Evolutionary conservation across 2,329 filamentous ascomycete species (phyloP).

Genomic region (Colletotrichum orbiculare): DNA sequence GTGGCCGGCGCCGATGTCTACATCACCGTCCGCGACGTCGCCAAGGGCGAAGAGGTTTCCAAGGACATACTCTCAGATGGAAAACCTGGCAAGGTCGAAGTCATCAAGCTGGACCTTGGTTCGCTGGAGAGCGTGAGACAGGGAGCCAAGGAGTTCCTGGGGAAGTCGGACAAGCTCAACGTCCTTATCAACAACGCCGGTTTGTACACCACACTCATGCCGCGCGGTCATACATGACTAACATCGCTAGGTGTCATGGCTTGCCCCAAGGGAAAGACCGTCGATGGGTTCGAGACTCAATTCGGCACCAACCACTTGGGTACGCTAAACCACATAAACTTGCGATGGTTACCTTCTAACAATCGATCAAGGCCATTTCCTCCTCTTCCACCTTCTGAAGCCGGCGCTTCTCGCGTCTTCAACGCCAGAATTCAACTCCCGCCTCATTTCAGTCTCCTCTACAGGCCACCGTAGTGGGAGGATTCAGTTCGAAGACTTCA

Average conservation of each 20-base stretch:
- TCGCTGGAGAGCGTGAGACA: conserved; percentile 44
- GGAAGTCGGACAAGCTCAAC: conserved; percentile 34
- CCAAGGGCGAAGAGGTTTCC: conserved; percentile 29
- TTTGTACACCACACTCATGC: background rate
- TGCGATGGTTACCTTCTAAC: background rate
- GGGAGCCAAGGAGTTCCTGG: conserved; percentile 39
- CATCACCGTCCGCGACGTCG: conserved; percentile 27
- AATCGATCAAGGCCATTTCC: conserved; percentile 53
- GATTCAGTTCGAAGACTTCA: conserved; percentile 45
- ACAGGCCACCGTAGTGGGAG: conserved; percentile 51
- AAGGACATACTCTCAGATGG: conserved; percentile 33
- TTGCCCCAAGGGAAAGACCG: conserved; percentile 36
- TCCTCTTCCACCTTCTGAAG: conserved; percentile 47
- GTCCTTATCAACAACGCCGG: conserved; percentile 43
- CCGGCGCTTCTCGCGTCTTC: conserved; percentile 32
- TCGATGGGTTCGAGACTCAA: conserved; percentile 49
- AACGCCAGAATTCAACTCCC: conserved; percentile 44
- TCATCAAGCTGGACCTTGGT: conserved; percentile 47
- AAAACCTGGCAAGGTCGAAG: conserved; percentile 41
- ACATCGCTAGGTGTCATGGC: conserved; percentile 19
- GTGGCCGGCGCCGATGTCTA: conserved; percentile 34
- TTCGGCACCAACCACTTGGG: conserved; percentile 64
- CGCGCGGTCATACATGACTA: background rate
- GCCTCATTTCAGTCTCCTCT: conserved; percentile 59
- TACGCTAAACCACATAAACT: background rate